Evolutionary conservation across 352 stramenopile genomes (phyloP), one percentile per base, ranked within the genome.

Genomic region (Pelagophyceae sp.): DNA sequence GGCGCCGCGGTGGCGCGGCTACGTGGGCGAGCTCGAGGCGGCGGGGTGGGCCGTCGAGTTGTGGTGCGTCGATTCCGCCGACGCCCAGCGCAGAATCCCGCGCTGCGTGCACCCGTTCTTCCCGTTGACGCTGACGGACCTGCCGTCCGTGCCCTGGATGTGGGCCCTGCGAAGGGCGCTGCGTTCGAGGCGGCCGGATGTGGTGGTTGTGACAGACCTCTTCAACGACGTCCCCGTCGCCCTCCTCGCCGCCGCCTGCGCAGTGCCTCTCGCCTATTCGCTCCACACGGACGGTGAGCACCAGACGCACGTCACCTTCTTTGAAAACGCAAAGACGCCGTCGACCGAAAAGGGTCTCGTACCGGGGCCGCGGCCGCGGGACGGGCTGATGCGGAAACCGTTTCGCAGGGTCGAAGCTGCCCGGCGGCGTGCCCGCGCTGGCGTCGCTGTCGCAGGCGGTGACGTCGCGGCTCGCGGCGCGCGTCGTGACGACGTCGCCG

Each of bases 51-150:
- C 32, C 58, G 58, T 65, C 5, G 58, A 65, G 17, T 6, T 65
- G 5, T 65, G 58, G 58, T 33, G 17, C 58, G 58, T 65, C 58
- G 58, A 65, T n/a, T 17, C 58, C 17, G 23, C 23, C 5, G 58
- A 65, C 58, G 58, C 23, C 5, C 17, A n/a, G 17, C 58, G 32
- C 17, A 17, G 58, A 17, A 65, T 65, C 58, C 58, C 58, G 58
- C 58, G 58, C 58, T n/a, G 23, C 58, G 58, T 65, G 17, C 58
- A 65, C 58, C 58, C 58, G 17, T 65, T 65, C 58, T 65, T 65
- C 58, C 58, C 58, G 58, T 11, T 17, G 58, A 65, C 58, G 29
- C 58, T 65, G 5, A 65, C 58, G 23, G 58, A 65, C 58, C 17
- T n/a, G 58, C 58, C 58, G 58, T 65, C 58, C 5, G 5, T n/a